These are phyloP conservation scores for Penstemon eatonii DNA, from an alignment of 257 asterid species.

Conservation along the genomic window DNA sequence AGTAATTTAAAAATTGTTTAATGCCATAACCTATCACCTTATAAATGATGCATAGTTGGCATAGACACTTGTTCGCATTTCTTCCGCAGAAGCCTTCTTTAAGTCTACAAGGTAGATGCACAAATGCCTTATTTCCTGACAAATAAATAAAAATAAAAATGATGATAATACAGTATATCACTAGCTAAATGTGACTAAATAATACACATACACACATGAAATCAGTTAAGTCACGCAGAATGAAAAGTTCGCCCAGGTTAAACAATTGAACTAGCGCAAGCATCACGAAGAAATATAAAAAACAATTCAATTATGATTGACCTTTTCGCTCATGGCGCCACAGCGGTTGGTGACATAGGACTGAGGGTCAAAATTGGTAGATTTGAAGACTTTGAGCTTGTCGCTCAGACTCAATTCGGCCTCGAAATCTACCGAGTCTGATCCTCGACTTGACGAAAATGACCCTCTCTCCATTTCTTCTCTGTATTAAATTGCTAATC, in stretches of 20 bases:
- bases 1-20: not conserved
- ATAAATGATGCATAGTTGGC: slow-evolving; percentile 88
- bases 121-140: slow-evolving; percentile 83
- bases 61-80: slow-evolving; percentile 88
- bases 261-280: not conserved
- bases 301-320: not conserved
- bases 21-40: slow-evolving; percentile 43
- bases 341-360: slow-evolving; percentile 55
- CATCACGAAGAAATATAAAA: not conserved
- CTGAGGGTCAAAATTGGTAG: slow-evolving; percentile 59
- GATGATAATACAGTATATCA: no score
- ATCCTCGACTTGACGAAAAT: slow-evolving; percentile 51
- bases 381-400: slow-evolving; percentile 72
- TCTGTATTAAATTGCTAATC: slow-evolving; percentile 2
- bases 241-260: no score
- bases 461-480: slow-evolving; percentile 49
- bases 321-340: slow-evolving; percentile 78
- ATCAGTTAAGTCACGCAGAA: no score
- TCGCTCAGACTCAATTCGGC: slow-evolving; percentile 63
- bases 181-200: no score
- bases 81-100: slow-evolving; percentile 95
- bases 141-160: not conserved
- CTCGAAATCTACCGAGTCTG: slow-evolving; percentile 69
- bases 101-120: slow-evolving; percentile 67
- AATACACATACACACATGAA: no score